Evolutionary conservation across 805 yeast species (phyloP).

Genomic region (Sugiyamaella marilandica): DNA sequence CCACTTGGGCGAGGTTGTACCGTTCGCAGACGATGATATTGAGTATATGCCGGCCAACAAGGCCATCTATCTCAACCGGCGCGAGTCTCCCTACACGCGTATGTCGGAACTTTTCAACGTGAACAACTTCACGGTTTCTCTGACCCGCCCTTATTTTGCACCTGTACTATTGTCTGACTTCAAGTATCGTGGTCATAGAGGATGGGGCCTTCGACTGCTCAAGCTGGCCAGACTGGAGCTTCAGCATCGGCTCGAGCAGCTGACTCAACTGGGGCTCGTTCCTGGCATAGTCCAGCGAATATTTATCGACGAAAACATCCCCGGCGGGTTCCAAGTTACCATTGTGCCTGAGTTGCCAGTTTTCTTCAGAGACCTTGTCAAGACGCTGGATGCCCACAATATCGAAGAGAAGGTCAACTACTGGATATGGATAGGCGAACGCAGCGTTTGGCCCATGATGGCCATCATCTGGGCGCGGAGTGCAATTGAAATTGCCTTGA

Average conservation of each 20-base stretch:
- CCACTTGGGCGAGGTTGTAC: slow-evolving; percentile 42
- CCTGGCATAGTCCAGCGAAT: slow-evolving; percentile 66
- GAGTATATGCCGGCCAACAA: slow-evolving; percentile 40
- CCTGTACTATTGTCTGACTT: slow-evolving; percentile 81
- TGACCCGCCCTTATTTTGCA: slow-evolving; percentile 91
- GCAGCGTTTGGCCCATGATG: slow-evolving; percentile 87
- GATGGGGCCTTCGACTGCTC: slow-evolving; percentile 40
- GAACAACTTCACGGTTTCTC: slow-evolving; percentile 83
- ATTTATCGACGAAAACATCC: slow-evolving; percentile 83
- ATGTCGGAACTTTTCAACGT: slow-evolving; percentile 91
- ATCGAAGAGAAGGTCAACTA: slow-evolving; percentile 70
- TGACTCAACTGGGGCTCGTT: slow-evolving; percentile 73
- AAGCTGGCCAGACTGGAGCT: slow-evolving; percentile 69
- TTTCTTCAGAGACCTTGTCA: slow-evolving; percentile 62
- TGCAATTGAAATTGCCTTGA: slow-evolving; percentile 82
- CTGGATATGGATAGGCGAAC: slow-evolving; percentile 88
- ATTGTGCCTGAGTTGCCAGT: slow-evolving; percentile 83
- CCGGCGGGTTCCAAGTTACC: slow-evolving; percentile 78
- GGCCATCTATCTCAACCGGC: slow-evolving; percentile 35
- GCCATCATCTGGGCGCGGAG: slow-evolving; percentile 84
- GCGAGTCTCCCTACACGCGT: slow-evolving; percentile 74
- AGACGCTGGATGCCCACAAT: slow-evolving; percentile 73
- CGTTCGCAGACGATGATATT: slow-evolving; percentile 28
- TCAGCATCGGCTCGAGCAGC: slow-evolving; percentile 74
- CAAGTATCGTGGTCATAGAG: slow-evolving; percentile 50